Percentiles rank a stretch among this genome's conserved stretches.
These are phyloP conservation scores for Populus nigra DNA, from an alignment of 345 rosid genomes.

Conservation along the genomic window DNA sequence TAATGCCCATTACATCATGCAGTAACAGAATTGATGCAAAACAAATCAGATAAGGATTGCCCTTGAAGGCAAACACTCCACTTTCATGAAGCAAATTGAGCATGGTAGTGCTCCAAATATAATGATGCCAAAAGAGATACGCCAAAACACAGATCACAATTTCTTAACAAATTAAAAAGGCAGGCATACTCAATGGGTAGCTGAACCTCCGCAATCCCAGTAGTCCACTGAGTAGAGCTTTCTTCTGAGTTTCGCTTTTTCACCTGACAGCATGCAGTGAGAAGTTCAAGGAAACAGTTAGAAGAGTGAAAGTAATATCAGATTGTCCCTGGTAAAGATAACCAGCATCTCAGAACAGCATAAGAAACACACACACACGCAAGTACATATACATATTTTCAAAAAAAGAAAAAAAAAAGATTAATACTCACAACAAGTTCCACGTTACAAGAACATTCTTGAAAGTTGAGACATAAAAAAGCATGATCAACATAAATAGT, in stretches of 20 bases:
- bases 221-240: slow-evolving; percentile 99
- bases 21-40: slow-evolving; percentile 2
- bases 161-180: not conserved
- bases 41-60: slow-evolving; percentile 2
- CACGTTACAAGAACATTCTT: not conserved
- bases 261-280: slow-evolving; percentile 44
- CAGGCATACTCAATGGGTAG: slow-evolving; percentile 81
- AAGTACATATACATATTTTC: not conserved
- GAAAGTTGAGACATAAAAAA: not conserved
- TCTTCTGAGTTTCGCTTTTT: slow-evolving; percentile 85
- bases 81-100: not conserved
- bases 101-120: not conserved
- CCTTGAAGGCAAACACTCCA: not conserved
- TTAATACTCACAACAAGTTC: not conserved
- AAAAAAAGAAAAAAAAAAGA: not conserved
- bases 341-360: not conserved
- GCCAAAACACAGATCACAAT: slow-evolving; percentile 1
- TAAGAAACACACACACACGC: not conserved
- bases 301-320: not conserved
- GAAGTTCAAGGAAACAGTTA: not conserved
- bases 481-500: not conserved
- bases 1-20: not conserved
- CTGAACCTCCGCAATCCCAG: slow-evolving; percentile 96
- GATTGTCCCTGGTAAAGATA: not conserved
- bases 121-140: not conserved